A percentile compares a stretch with the other conserved stretches of the same genome.
Conservation (phyloP, 1,284 basidiomycete species). For the Trichosporon inkin region DNA sequence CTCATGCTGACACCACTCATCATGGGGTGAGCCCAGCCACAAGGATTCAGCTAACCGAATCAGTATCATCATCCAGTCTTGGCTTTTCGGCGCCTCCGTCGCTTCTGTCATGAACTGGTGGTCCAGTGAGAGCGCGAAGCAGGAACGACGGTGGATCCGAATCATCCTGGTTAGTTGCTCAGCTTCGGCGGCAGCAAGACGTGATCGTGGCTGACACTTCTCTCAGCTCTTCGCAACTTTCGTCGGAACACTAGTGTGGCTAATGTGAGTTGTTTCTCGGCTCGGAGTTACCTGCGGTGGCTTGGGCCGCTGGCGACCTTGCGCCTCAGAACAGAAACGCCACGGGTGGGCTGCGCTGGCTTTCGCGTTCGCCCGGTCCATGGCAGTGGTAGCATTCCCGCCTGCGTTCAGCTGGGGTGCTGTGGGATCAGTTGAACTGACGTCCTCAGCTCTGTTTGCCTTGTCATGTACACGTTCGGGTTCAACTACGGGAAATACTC, state of each 20-base stretch:
- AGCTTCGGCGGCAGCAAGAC: not conserved
- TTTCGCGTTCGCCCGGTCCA: not conserved
- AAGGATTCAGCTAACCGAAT: not conserved
- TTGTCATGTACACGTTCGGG: constrained; percentile 17
- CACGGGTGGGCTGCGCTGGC: not conserved
- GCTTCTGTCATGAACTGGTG: constrained; percentile 14
- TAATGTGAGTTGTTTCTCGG: not conserved
- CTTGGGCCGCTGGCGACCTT: not conserved
- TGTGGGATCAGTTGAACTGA: not conserved
- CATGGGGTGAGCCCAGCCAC: constrained; percentile 14
- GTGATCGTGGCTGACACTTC: not conserved
- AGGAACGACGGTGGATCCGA: constrained; percentile 11
- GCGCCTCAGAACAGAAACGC: not conserved
- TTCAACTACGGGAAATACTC: constrained; percentile 18
- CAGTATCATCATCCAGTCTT: constrained; percentile 19
- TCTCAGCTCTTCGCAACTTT: not conserved
- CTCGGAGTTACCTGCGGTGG: not conserved
- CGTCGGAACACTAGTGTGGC: not conserved
- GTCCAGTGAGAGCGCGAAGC: not conserved
- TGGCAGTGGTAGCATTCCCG: not conserved
- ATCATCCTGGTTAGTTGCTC: constrained; percentile 14
- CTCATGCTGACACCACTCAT: constrained; percentile 16
- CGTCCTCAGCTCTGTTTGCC: not conserved
- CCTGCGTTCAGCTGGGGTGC: too few relatives aligned
- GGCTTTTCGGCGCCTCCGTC: not conserved